Evolutionary conservation across 208 protist species (phyloP).

Genomic region (Acanthamoeba lenticulata): DNA sequence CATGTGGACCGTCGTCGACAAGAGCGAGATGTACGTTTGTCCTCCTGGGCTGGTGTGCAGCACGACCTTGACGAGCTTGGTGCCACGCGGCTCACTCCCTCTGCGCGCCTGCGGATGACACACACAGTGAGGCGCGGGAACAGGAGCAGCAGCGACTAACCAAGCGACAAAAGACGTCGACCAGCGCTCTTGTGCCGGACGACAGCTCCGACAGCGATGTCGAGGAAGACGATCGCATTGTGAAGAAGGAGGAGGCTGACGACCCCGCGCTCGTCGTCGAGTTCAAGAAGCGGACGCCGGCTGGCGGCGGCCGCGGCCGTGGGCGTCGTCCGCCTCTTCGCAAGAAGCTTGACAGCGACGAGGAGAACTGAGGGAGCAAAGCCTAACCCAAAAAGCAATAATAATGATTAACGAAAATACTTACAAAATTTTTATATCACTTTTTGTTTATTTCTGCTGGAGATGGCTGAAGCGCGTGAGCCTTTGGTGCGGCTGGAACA

Average conservation of each 20-base stretch:
- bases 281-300: constrained; percentile 12
- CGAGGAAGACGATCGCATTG: constrained; percentile 5
- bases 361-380: neutral
- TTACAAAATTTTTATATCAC: too few relatives aligned
- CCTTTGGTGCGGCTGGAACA: neutral
- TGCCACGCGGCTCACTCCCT: too few relatives aligned
- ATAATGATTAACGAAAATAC: too few relatives aligned
- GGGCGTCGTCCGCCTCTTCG: neutral
- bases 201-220: neutral
- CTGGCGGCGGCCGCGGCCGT: neutral
- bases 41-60: neutral
- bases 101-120: neutral
- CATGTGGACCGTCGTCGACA: neutral
- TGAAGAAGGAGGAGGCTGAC: constrained; percentile 11
- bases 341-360: neutral
- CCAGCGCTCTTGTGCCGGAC: too few relatives aligned
- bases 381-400: too few relatives aligned
- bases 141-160: neutral
- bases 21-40: neutral
- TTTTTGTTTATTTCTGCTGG: too few relatives aligned
- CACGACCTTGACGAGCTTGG: neutral
- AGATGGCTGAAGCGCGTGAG: too few relatives aligned
- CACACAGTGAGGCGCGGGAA: neutral
- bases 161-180: neutral
- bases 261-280: neutral